Evolutionary conservation across 2,329 filamentous ascomycete species (phyloP), one percentile per base, ranked within the genome.

Genomic region (Stagonosporopsis cucurbitacearum): DNA sequence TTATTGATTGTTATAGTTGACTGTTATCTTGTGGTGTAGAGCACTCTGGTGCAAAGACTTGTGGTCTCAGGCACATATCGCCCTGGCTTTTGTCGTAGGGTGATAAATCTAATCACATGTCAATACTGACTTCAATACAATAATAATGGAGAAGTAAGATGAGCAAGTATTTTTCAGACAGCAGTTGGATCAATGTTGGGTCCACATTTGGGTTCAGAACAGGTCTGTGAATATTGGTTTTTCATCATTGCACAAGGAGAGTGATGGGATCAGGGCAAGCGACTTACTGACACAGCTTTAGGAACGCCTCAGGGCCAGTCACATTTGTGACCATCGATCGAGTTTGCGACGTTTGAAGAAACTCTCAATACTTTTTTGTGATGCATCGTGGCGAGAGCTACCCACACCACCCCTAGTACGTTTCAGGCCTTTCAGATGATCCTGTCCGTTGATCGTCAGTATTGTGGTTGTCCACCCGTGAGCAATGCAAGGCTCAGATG

Each of bases 361-460:
- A 0, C 84, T 83, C 41, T 91, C 86, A 65, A 97, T 84, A 17
- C 84, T 91, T 68, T 84, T 87, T 74, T 96, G 93, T 42, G 82
- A 86, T 11, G 84, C 81, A 71, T 97, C 92, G 70, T 91, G 88
- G 52, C 83, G 82, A 35, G 89, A 83, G 65, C 89, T 95, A 50
- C 92, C 92, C 53, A 96, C 89, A 3, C 92, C 92, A 26, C 91
- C 91, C 22, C 88, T 81, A 8, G 91, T 94, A 74, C 91, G 89
- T 72, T 88, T 93, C 54, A 96, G 78, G 25, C 87, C 86, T 40
- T 79, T 76, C 2, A 96, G 82, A 75, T 97, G 93, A 4, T 85
- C 82, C 57, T 84, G 82, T 58, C 84, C 84, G 70, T 96, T 94
- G 60, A 92, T 81, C 5, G 79, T 79, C 41, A 84, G 73, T 25